Base-by-base conservation (phyloP, 108 stramenopile genomes). In the Cylindrotheca closterium region DNA sequence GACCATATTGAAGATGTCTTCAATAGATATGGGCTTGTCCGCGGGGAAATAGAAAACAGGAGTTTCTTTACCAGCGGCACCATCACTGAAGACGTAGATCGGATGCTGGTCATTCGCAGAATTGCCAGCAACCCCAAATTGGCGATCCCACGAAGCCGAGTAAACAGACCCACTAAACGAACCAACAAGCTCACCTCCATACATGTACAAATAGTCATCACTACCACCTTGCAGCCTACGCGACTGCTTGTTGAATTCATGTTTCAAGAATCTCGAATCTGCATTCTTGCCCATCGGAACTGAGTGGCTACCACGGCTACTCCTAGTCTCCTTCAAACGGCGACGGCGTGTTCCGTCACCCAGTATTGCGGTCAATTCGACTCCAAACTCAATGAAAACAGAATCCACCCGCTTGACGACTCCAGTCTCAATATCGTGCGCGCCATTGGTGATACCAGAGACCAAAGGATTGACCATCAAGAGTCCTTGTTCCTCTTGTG, bases 21-120 rank as follows among this genome's bases (percentile, higher is more conserved):
- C 45, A 42, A 58, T 50, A 26, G 54, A 57, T 22, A 73, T 58
- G 8, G 54, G 30, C 45, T 57, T 59, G 2, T 30, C 58, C 17
- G 58, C 33, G 37, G 62, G 45, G 30, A 73, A 64, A 45, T 73
- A 73, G 12, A 73, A 42, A 1, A 73, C 65, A 18, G 65, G 72
- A 30, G 59, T 60, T 47, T 54, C 47, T 21, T 53, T 58, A 4
- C 49, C 21, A 15, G 58, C 57, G 3, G 27, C 66, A 19, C 65
- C 65, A 33, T 54, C 51, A 46, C 57, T 59, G 22, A 51, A 50
- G 12, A 52, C 65, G 52, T 73, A 73, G 29, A 73, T 22, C 24
- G 12, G 52, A 19, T 47, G 18, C 26, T 56, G 31, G 21, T 48
- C 23, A 25, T 48, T 32, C 1, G 18, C 47, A 51, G 25, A 30